A percentile compares a stretch with the other conserved stretches of the same genome.
Evolutionary conservation across 2,329 filamentous ascomycete genomes (phyloP).

Genomic region (Aspergillus japonicus): DNA sequence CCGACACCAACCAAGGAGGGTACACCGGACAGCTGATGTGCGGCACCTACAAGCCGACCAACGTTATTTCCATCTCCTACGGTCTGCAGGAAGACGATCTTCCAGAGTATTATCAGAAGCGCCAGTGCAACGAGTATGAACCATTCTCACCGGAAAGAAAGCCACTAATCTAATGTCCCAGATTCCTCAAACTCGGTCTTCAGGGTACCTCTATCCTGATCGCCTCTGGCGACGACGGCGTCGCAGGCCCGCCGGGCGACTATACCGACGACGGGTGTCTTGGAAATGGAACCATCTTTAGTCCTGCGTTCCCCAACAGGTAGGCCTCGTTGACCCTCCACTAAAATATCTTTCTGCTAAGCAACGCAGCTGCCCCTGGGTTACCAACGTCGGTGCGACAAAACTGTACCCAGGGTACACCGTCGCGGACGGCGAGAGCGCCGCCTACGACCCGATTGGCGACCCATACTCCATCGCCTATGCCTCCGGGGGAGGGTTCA

Average conservation of each 20-base stretch:
- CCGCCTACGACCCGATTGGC: constrained; percentile 3
- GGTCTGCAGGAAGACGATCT: constrained; percentile 7
- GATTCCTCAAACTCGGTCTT: constrained; percentile 9
- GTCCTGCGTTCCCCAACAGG: constrained; percentile 8
- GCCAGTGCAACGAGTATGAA: constrained; percentile 6
- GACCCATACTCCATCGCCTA: background rate
- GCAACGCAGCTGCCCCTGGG: background rate
- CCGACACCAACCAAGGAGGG: background rate
- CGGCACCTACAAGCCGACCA: constrained; percentile 8
- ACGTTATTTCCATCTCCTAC: constrained; percentile 9
- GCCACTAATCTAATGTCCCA: background rate
- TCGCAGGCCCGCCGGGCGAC: constrained; percentile 3
- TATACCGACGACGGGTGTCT: constrained; percentile 1
- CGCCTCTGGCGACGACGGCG: constrained; percentile 7
- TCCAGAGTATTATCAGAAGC: constrained; percentile 1
- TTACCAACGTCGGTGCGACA: constrained; percentile 10
- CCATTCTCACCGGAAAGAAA: background rate
- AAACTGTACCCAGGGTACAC: constrained; percentile 6
- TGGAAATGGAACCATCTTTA: constrained; percentile 9
- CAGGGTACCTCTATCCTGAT: constrained; percentile 9
- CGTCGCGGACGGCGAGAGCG: constrained; percentile 6
- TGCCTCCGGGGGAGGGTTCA: constrained; percentile 10
- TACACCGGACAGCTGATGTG: constrained; percentile 9
- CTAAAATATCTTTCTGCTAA: background rate
- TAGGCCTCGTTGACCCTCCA: background rate